phyloP scores from a whole-genome alignment of 2,329 filamentous ascomycete genomes.

The Trichoderma sp. region DNA sequence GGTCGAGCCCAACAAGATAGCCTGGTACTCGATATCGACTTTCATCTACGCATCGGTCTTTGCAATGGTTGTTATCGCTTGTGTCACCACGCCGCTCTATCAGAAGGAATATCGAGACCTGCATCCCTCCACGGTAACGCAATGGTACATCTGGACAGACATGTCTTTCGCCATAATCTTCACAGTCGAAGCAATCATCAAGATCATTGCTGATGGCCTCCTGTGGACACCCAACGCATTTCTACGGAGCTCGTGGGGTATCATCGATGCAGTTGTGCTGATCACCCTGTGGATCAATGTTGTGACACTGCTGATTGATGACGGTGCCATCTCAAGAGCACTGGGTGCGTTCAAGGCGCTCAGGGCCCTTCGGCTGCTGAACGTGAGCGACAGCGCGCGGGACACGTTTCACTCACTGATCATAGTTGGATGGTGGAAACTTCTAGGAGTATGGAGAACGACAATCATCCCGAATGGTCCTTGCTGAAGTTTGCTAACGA shows the following conservation, averaged over 20 bases:
- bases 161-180: constrained; percentile 87
- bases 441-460: constrained; percentile 67
- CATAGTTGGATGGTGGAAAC: constrained; percentile 90
- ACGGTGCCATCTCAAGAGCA: constrained; percentile 82
- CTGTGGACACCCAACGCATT: constrained; percentile 98
- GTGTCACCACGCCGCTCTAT: constrained; percentile 90
- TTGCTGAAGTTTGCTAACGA: constrained; percentile 25
- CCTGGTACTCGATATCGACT: constrained; percentile 92
- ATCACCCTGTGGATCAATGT: constrained; percentile 96
- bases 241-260: constrained; percentile 92
- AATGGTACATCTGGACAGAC: constrained; percentile 97
- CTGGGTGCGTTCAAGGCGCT: constrained; percentile 97
- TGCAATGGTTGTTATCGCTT: constrained; percentile 96
- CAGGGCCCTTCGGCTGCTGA: constrained; percentile 85
- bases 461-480: background rate
- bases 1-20: constrained; percentile 80
- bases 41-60: constrained; percentile 94
- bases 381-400: constrained; percentile 92
- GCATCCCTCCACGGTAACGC: constrained; percentile 62
- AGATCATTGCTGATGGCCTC: constrained; percentile 91
- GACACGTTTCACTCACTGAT: constrained; percentile 98
- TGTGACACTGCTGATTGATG: constrained; percentile 75
- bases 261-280: constrained; percentile 90
- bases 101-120: constrained; percentile 80
- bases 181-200: constrained; percentile 82